A percentile compares a stretch with the other conserved stretches of the same genome.
Conservation (phyloP, 768 basidiomycete species). For the Collybiopsis confluens region DNA sequence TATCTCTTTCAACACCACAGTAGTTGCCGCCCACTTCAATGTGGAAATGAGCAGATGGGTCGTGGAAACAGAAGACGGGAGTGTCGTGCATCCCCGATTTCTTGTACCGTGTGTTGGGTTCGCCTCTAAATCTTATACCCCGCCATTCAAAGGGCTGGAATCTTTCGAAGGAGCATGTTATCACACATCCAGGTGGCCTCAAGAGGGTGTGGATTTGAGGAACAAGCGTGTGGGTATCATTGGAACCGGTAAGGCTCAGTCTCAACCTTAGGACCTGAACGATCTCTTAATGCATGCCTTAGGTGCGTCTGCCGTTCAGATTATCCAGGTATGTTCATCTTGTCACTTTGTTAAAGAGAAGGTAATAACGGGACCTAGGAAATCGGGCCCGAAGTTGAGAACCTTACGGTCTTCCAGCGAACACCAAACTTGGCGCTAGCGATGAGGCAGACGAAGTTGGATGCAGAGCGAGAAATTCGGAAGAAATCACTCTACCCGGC, state of each 20-base stretch:
- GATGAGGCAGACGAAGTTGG: conserved; percentile 1
- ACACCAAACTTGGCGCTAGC: conserved; percentile 6
- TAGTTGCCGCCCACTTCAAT: conserved; percentile 10
- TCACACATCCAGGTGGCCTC: conserved; percentile 7
- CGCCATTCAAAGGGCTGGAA: conserved; percentile 1
- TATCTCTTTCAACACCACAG: conserved; percentile 11
- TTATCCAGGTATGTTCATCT: background rate
- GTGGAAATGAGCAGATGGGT: conserved; percentile 6
- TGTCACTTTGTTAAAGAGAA: background rate
- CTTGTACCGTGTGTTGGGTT: conserved; percentile 12
- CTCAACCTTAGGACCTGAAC: no score
- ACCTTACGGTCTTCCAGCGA: conserved; percentile 15
- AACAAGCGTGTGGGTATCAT: conserved; percentile 7
- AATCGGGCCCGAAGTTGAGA: background rate
- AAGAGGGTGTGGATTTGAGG: conserved; percentile 2
- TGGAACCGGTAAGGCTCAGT: conserved; percentile 12
- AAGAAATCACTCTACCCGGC: conserved; percentile 5
- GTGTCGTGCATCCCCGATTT: conserved; percentile 8
- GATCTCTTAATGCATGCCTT: background rate
- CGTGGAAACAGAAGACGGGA: conserved; percentile 8
- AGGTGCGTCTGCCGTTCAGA: conserved; percentile 14
- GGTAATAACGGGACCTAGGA: conserved; percentile 9
- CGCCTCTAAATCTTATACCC: conserved; percentile 7
- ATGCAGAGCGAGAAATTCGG: background rate
- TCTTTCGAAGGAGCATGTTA: background rate